Base-by-base conservation (phyloP, 371 early-diverging fungal species). In the Choanephora cucurbitarum region DNA sequence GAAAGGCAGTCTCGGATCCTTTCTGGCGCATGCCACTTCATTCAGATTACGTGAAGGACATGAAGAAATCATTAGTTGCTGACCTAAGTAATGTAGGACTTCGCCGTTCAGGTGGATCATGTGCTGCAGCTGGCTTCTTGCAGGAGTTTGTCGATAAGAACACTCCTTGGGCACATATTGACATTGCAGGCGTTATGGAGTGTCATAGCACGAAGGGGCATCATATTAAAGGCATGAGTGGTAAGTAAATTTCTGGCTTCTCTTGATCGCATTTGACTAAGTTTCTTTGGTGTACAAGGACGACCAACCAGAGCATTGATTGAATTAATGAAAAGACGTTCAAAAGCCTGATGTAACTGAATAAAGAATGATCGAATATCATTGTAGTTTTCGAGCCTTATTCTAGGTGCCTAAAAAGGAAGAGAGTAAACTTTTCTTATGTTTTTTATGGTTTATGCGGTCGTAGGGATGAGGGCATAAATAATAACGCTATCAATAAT, bases 11-110 rank as follows among this genome's bases (percentile, higher is more conserved):
- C 1, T 82, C 89, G 34, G 99, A 99, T 68, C 83, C 77, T 5
- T 87, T 94, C 61, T 99, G 99, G 99, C 81, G 96, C 41, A 97
- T 98, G 96, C 99, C 98, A 5, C 73, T 98, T 49, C 83, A 92
- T 67, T 80, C 83, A 31, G 77, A 69, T 17, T 95, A 94, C 69
- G 64, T 83, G 60, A 74, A 83, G 43, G 79, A 82, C 43, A 81
- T 89, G 79, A 86, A 93, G 48, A 79, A 86, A 59, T 90, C 93
- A 43, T 69, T 80, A 10, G 91, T 97, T 5, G 97, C 99, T 24
- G 95, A 95, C 65, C 71, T 93, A 48, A 83, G 88, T 64, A 96
- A 96, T 56, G 75, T 89, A 42, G 91, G 90, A 15, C 60, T 69
- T 23, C 85, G 89, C 17, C 71, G 91, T 15, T 79, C 82, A 23